Percentiles rank a stretch among this genome's conserved stretches.
Conservation (phyloP, 1,284 basidiomycete genomes). For the Papiliotrema terrestris region DNA sequence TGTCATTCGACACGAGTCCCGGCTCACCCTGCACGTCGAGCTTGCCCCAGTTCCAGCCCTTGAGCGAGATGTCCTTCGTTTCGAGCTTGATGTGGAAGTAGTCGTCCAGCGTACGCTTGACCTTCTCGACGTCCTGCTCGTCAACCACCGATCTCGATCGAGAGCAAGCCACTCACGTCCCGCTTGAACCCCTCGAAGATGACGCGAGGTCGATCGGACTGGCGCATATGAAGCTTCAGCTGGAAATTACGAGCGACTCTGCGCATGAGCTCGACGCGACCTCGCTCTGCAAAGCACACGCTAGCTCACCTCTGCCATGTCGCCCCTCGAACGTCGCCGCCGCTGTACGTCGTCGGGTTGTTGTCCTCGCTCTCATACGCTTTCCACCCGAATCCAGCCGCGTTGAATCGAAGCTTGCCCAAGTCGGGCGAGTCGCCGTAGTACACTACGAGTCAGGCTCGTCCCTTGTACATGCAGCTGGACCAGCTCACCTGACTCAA, state of each 20-base stretch:
- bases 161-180: conserved; percentile 59
- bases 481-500: conserved; percentile 31
- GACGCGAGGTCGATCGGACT: conserved; percentile 59
- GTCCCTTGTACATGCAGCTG: neutral
- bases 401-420: conserved; percentile 84
- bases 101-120: conserved; percentile 71
- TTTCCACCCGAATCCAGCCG: conserved; percentile 89
- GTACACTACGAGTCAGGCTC: conserved; percentile 54
- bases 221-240: conserved; percentile 66
- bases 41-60: conserved; percentile 99
- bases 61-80: conserved; percentile 78
- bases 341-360: conserved; percentile 59
- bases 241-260: conserved; percentile 90
- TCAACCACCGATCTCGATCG: neutral
- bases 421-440: conserved; percentile 67
- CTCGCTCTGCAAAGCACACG: no score
- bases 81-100: conserved; percentile 84
- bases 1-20: neutral
- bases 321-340: conserved; percentile 76
- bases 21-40: conserved; percentile 84
- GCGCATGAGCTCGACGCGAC: neutral
- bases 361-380: conserved; percentile 56
- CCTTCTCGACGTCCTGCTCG: conserved; percentile 72
- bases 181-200: conserved; percentile 93
- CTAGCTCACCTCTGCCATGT: conserved; percentile 69